A percentile compares a stretch with the other conserved stretches of the same genome.
phyloP scores from a whole-genome alignment of 2,329 filamentous ascomycete species.

The Bisporella sp. region DNA sequence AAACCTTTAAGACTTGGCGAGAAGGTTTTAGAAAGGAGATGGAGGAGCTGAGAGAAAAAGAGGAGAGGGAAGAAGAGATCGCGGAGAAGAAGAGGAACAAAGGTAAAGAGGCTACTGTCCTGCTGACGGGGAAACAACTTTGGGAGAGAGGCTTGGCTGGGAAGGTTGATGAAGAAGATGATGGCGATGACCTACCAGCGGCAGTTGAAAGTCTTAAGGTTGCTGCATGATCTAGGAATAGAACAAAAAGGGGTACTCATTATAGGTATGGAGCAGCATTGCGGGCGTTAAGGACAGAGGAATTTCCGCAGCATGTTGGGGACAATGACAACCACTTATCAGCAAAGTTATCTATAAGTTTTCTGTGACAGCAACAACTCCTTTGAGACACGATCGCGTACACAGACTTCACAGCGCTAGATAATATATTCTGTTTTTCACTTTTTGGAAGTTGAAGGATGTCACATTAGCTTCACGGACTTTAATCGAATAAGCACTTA shows the following conservation, averaged over 20 bases:
- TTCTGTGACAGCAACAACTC: neutral
- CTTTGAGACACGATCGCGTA: too few species aligned
- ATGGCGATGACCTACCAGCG: constrained; percentile 46
- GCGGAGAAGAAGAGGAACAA: constrained; percentile 78
- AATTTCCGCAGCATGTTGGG: too few species aligned
- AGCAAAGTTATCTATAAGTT: neutral
- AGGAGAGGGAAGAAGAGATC: constrained; percentile 68
- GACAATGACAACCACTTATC: neutral
- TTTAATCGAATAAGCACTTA: too few species aligned
- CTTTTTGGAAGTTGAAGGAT: too few species aligned
- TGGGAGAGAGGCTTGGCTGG: constrained; percentile 70
- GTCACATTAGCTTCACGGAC: too few species aligned
- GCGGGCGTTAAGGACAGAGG: constrained; percentile 9
- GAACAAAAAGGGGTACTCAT: neutral
- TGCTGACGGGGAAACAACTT: constrained; percentile 65
- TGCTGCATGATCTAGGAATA: constrained; percentile 31
- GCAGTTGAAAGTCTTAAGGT: constrained; percentile 69
- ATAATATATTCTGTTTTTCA: too few species aligned
- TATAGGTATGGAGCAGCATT: constrained; percentile 9
- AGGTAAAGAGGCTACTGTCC: constrained; percentile 65
- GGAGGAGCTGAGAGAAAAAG: constrained; percentile 60
- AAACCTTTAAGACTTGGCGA: constrained; percentile 80
- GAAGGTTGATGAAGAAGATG: constrained; percentile 62
- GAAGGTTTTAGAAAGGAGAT: constrained; percentile 72
- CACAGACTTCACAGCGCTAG: too few species aligned